Evolutionary conservation across 1,284 basidiomycete species (phyloP).

Genomic region (Pseudozyma flocculosa): DNA sequence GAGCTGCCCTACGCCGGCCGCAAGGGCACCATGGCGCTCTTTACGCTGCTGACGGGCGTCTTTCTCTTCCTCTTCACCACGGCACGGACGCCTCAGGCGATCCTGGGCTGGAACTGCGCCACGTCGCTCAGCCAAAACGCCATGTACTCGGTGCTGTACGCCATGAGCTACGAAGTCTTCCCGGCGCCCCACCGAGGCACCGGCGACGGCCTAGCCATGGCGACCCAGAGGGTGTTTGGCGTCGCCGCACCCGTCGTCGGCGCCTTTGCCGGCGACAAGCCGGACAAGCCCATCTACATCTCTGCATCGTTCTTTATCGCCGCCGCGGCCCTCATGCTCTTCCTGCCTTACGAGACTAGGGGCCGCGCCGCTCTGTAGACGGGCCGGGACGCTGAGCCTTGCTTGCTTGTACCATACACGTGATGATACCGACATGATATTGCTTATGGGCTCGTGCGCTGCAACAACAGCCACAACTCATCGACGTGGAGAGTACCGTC

Average conservation of each 20-base stretch:
- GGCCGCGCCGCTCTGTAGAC: too few relatives aligned
- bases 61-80: slow-evolving; percentile 72
- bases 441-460: too few relatives aligned
- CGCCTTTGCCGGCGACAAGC: slow-evolving; percentile 61
- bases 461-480: too few relatives aligned
- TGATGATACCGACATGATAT: too few relatives aligned
- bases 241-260: slow-evolving; percentile 71
- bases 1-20: slow-evolving; percentile 68
- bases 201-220: slow-evolving; percentile 69
- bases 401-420: too few relatives aligned
- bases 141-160: slow-evolving; percentile 74
- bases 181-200: slow-evolving; percentile 72
- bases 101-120: slow-evolving; percentile 72
- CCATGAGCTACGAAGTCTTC: slow-evolving; percentile 67
- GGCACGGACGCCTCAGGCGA: slow-evolving; percentile 65
- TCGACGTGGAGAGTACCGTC: too few relatives aligned
- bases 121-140: slow-evolving; percentile 65
- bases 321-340: slow-evolving; percentile 66
- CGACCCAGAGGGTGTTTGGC: slow-evolving; percentile 68
- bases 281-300: slow-evolving; percentile 67
- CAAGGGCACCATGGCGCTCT: slow-evolving; percentile 67
- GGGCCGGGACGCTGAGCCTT: too few relatives aligned
- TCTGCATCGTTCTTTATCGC: slow-evolving; percentile 68
- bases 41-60: slow-evolving; percentile 67
- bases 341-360: slow-evolving; percentile 69